Percentiles rank a stretch among this genome's conserved stretches.
Conservation (phyloP, 768 basidiomycete genomes). For the Lactarius tabidus region DNA sequence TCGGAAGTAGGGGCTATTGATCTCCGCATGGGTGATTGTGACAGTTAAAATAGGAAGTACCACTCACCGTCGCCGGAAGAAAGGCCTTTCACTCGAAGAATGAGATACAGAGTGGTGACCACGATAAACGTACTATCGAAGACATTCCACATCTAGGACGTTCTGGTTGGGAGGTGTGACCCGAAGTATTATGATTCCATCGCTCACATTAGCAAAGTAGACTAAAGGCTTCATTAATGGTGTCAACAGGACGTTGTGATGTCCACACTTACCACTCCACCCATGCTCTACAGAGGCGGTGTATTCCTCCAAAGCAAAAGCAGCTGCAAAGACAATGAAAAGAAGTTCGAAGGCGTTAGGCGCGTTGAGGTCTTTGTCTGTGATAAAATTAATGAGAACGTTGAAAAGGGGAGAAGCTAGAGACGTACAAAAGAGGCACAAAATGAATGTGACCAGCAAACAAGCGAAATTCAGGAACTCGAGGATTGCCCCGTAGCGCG, state of each 20-base stretch:
- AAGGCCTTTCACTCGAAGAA: conserved; percentile 62
- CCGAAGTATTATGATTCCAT: not conserved
- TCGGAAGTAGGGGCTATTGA: conserved; percentile 39
- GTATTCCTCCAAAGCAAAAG: conserved; percentile 84
- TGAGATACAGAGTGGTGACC: conserved; percentile 65
- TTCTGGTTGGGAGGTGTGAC: not conserved
- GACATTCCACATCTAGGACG: conserved; percentile 78
- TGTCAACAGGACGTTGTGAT: not conserved
- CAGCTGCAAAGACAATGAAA: conserved; percentile 72
- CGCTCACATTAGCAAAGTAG: conserved; percentile 73
- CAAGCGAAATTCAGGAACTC: conserved; percentile 76
- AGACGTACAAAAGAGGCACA: conserved; percentile 68
- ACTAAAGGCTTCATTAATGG: conserved; percentile 39
- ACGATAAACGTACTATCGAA: conserved; percentile 76
- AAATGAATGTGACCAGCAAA: conserved; percentile 62
- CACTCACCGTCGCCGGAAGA: conserved; percentile 47
- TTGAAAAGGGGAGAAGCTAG: conserved; percentile 16
- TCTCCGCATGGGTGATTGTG: not conserved
- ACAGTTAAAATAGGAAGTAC: not conserved
- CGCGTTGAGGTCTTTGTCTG: conserved; percentile 53
- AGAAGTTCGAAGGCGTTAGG: conserved; percentile 61
- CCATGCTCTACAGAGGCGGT: conserved; percentile 84
- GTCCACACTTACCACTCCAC: conserved; percentile 64
- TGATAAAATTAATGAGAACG: not conserved
- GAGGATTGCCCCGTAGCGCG: conserved; percentile 69